Evolutionary conservation across 2,329 filamentous ascomycete species (phyloP).

Genomic region (Ascochyta viciae-villosae): DNA sequence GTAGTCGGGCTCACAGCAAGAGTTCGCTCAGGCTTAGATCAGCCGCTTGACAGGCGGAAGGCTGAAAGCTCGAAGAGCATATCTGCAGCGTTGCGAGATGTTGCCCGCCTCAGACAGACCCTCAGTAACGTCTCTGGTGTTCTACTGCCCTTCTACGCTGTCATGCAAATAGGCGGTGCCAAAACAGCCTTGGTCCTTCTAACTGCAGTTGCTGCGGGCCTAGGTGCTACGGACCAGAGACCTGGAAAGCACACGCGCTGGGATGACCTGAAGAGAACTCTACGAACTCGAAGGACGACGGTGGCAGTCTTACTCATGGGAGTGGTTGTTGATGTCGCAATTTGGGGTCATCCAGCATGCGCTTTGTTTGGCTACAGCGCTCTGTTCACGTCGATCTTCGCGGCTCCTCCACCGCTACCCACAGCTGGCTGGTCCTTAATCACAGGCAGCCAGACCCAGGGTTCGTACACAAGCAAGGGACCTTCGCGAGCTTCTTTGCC

Average conservation of each 20-base stretch:
- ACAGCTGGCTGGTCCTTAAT: conserved; percentile 41
- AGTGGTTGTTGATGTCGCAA: conserved; percentile 43
- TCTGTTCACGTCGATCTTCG: conserved; percentile 54
- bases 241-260: conserved; percentile 42
- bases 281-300: conserved; percentile 48
- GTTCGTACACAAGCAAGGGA: conserved; percentile 31
- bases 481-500: conserved; percentile 37
- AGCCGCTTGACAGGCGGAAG: conserved; percentile 48
- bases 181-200: conserved; percentile 61
- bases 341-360: conserved; percentile 23
- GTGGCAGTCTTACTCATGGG: conserved; percentile 44
- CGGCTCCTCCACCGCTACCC: conserved; percentile 59
- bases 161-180: conserved; percentile 62
- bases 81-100: conserved; percentile 13
- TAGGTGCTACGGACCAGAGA: conserved; percentile 46
- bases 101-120: conserved; percentile 27
- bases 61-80: conserved; percentile 24
- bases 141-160: conserved; percentile 63
- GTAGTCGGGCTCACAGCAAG: conserved; percentile 53
- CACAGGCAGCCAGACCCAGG: conserved; percentile 31
- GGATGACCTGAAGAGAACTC: conserved; percentile 43
- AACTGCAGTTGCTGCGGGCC: conserved; percentile 54
- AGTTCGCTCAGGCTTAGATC: conserved; percentile 33
- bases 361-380: conserved; percentile 57
- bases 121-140: conserved; percentile 51